Conservation (phyloP, 2,329 filamentous ascomycete genomes). For the Myriosclerotinia duriaeana region DNA sequence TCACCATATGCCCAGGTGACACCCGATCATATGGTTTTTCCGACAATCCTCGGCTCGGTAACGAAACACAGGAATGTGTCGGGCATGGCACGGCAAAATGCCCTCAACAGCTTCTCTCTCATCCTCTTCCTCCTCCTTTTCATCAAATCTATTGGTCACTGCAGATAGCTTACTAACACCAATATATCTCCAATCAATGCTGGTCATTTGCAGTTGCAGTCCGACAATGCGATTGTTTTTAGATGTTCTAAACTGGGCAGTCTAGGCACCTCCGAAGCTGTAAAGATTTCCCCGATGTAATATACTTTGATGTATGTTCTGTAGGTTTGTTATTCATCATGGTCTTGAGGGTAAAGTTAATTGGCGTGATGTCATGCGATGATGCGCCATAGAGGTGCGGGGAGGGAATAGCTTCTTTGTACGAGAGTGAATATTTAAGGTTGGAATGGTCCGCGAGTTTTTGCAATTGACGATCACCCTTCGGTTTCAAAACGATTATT, state of each 20-base stretch:
- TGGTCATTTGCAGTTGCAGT: not conserved
- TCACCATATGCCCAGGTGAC: not conserved
- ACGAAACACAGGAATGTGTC: not conserved
- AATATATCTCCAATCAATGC: not conserved
- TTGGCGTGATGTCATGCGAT: not conserved
- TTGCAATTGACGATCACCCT: not conserved
- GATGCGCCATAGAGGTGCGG: not conserved
- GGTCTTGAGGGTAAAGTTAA: not conserved
- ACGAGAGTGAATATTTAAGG: not conserved
- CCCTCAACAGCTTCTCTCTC: not conserved
- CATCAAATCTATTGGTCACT: not conserved
- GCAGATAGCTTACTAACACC: constrained; percentile 1
- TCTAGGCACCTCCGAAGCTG: not conserved
- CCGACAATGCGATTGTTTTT: not conserved
- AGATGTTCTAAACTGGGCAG: not conserved
- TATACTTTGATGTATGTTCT: not conserved
- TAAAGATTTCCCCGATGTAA: not conserved
- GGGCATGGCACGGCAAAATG: not conserved
- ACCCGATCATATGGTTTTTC: too few species aligned
- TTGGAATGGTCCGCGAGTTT: not conserved
- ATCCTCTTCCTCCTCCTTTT: not conserved
- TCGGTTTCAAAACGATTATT: too few species aligned
- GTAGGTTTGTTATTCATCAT: constrained; percentile 6
- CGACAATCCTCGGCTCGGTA: constrained; percentile 5
- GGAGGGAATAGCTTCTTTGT: not conserved